phyloP scores from a whole-genome alignment of 176 grass and related monocot genomes.

The Puya raimondii region DNA sequence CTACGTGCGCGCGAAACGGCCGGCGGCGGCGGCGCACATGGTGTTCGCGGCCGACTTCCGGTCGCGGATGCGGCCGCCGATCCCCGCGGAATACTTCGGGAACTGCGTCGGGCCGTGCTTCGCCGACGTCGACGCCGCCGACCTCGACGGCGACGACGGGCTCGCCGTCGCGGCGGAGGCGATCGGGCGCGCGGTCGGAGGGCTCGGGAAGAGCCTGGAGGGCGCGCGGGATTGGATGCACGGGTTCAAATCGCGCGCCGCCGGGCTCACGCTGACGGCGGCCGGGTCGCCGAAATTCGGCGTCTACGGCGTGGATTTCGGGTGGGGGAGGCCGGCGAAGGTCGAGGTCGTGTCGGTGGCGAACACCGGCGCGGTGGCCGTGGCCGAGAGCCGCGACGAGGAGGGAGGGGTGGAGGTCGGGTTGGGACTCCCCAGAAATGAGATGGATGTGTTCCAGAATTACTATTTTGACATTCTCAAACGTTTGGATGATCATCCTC shows the following conservation, averaged over 20 bases:
- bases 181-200: conserved; percentile 27
- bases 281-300: conserved; percentile 43
- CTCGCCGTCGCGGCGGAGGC: conserved; percentile 12
- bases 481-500: too few species aligned
- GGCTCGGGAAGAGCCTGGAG: conserved; percentile 22
- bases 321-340: conserved; percentile 38
- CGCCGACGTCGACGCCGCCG: conserved; percentile 14
- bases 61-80: conserved; percentile 13
- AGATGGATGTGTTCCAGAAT: neutral
- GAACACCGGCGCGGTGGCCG: neutral
- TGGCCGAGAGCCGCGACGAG: neutral
- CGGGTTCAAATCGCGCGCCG: neutral
- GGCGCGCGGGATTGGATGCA: conserved; percentile 16
- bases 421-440: neutral
- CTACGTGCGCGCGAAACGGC: conserved; percentile 20
- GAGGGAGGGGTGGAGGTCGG: neutral
- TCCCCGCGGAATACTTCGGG: conserved; percentile 36
- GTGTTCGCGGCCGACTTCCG: conserved; percentile 27
- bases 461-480: neutral
- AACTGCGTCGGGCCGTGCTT: conserved; percentile 40
- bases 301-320: conserved; percentile 49
- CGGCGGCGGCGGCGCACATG: conserved; percentile 7
- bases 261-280: neutral
- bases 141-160: conserved; percentile 18
- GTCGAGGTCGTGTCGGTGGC: neutral